Evolutionary conservation across 768 basidiomycete genomes (phyloP).

Genomic region (Xerocomellus dryophilus): DNA sequence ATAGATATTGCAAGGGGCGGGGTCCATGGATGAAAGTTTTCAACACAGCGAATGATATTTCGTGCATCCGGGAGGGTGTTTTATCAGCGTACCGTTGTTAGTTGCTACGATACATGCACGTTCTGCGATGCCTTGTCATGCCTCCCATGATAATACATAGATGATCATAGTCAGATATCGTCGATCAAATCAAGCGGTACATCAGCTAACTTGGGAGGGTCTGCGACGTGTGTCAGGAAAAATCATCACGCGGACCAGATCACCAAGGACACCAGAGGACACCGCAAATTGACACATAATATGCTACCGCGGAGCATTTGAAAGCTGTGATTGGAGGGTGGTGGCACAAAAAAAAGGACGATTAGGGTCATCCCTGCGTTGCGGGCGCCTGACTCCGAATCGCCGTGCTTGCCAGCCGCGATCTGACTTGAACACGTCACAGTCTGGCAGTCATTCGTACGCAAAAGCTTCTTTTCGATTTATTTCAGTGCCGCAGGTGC

Average conservation of each 20-base stretch:
- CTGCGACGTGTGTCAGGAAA: neutral
- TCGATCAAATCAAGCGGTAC: neutral
- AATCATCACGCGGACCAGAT: neutral
- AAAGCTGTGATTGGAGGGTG: too few relatives aligned
- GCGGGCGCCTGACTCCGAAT: too few relatives aligned
- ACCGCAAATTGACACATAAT: neutral
- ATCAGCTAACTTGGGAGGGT: too few relatives aligned
- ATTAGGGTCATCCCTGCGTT: too few relatives aligned
- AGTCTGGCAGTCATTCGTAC: too few relatives aligned
- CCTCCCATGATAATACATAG: conserved; percentile 1
- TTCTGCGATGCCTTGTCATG: conserved; percentile 12
- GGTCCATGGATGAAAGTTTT: conserved; percentile 5
- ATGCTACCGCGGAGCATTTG: too few relatives aligned
- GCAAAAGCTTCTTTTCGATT: too few relatives aligned
- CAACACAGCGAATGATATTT: conserved; percentile 3
- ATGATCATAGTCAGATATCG: neutral
- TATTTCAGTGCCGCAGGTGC: too few relatives aligned
- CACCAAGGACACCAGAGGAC: neutral
- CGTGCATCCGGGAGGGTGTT: neutral
- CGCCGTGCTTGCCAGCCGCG: too few relatives aligned
- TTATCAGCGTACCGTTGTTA: neutral
- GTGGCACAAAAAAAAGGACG: too few relatives aligned
- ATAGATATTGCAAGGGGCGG: neutral
- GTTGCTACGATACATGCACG: conserved; percentile 15
- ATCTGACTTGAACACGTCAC: too few relatives aligned